Evolutionary conservation across 768 basidiomycete genomes (phyloP).

Genomic region (Tulasnella sp.): DNA sequence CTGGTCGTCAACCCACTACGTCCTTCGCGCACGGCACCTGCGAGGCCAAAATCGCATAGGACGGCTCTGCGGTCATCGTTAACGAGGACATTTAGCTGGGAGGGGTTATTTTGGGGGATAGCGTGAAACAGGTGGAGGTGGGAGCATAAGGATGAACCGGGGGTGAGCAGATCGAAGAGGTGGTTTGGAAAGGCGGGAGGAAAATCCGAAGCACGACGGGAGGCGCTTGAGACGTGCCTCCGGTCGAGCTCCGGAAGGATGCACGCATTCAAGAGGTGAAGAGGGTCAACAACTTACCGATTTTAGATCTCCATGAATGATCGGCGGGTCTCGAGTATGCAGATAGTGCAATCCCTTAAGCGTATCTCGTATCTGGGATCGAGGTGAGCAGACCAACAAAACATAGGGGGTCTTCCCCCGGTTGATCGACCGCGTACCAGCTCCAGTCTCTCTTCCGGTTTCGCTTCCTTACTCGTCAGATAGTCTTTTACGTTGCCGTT

Average conservation of each 20-base stretch:
- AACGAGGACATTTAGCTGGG: not conserved
- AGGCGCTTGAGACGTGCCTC: not conserved
- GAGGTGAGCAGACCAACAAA: not conserved
- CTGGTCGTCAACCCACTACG: not conserved
- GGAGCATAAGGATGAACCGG: not conserved
- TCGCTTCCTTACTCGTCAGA: not conserved
- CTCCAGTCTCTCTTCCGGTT: not conserved
- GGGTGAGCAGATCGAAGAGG: not conserved
- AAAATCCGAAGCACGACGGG: not conserved
- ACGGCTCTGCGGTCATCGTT: not conserved
- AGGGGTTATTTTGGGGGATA: not conserved
- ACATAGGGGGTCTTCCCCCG: too few relatives aligned
- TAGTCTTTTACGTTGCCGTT: conserved; percentile 3
- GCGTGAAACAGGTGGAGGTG: not conserved
- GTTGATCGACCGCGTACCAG: not conserved
- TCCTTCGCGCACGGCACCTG: not conserved
- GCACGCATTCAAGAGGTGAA: not conserved
- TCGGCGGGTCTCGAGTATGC: not conserved
- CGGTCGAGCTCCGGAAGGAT: not conserved
- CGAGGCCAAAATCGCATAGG: conserved; percentile 2
- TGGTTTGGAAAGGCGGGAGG: not conserved
- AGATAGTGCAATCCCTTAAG: not conserved
- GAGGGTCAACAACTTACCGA: not conserved
- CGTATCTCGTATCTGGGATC: not conserved
- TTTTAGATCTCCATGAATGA: not conserved